phyloP scores from a whole-genome alignment of 345 rosid genomes.

The Clarkia xantiana region DNA sequence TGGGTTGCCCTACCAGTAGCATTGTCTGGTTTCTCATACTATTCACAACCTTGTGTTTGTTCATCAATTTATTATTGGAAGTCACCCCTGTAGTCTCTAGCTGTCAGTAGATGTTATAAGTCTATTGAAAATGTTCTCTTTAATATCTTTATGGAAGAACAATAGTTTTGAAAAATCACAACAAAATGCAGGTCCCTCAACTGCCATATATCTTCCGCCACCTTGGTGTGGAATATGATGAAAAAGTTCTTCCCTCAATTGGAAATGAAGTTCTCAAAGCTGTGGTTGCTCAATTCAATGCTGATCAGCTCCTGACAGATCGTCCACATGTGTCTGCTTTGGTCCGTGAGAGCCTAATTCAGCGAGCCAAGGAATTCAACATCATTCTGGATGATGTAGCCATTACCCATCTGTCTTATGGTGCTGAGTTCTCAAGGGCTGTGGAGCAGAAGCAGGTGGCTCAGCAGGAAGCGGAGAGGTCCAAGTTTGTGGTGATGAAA shows the following conservation, averaged over 20 bases:
- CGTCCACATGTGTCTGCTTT: slow-evolving; percentile 93
- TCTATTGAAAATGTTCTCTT: no score
- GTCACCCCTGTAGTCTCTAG: no score
- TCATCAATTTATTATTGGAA: no score
- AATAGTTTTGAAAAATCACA: background rate
- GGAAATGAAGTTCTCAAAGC: slow-evolving; percentile 98
- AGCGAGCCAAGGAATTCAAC: slow-evolving; percentile 81
- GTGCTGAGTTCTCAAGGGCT: slow-evolving; percentile 82
- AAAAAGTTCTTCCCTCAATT: slow-evolving; percentile 92
- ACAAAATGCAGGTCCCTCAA: slow-evolving; percentile 35
- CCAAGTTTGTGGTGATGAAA: slow-evolving; percentile 83
- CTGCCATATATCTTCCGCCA: slow-evolving; percentile 70
- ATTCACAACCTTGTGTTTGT: no score
- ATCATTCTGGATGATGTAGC: slow-evolving; percentile 87
- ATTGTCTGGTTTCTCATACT: no score
- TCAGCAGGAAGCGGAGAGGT: slow-evolving; percentile 97
- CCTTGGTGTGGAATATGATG: slow-evolving; percentile 86
- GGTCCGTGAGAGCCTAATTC: slow-evolving; percentile 54
- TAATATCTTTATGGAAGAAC: background rate
- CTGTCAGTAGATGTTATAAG: no score
- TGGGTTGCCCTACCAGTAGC: no score
- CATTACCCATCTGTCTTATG: slow-evolving; percentile 85
- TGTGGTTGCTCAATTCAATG: slow-evolving; percentile 95
- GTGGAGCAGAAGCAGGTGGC: slow-evolving; percentile 99
- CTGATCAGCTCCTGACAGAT: slow-evolving; percentile 96